Base-by-base conservation (phyloP, 2,329 filamentous ascomycete genomes). In the Sporothrix brasiliensis region DNA sequence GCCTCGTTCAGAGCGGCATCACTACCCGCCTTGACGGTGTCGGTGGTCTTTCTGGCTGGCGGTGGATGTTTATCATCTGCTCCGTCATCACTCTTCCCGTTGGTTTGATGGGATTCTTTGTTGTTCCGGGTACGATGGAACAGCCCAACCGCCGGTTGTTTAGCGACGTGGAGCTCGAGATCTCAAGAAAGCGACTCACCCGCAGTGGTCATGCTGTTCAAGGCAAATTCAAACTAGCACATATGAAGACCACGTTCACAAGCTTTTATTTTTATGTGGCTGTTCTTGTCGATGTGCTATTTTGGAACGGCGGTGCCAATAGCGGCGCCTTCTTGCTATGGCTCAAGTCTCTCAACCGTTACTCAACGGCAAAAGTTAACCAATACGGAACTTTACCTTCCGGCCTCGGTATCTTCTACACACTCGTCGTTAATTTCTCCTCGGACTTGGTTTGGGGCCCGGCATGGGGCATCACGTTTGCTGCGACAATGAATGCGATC, bases 401-500 rank as follows among this genome's bases (percentile, higher is more conserved):
- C 11, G 86, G 81, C 0, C 74, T 88, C 0, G 86, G 86, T 0
- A 88, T 88, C 4, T 83, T 88, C 70, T 88, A 86, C 74, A 84
- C 82, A 0, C 77, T 88, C 0, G 80, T 84, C 50, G 79, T 86
- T 39, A 85, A 83, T 75, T 88, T 89, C 73, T 79, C 81, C 0
- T 86, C 85, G 0, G 87, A 87, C 75, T 78, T 87, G 0, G 73
- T 86, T 2, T 76, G 84, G 4, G 86, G 85, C 0, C 85, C 83
- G 0, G 83, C 83, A 0, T 86, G 84, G 79, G 86, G 83, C 0
- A 88, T 89, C 66, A 87, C 85, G 0, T 73, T 85, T 0, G 78
- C 85, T 0, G 80, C 83, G 63, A 71, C 75, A 0, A 85, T 83
- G 82, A 87, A 88, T 72, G 81, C 83, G 44, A 81, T 84, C 50